A percentile compares a stretch with the other conserved stretches of the same genome.
These are phyloP conservation scores for Phtheirospermum japonicum DNA, from an alignment of 257 asterid species.

Conservation along the genomic window DNA sequence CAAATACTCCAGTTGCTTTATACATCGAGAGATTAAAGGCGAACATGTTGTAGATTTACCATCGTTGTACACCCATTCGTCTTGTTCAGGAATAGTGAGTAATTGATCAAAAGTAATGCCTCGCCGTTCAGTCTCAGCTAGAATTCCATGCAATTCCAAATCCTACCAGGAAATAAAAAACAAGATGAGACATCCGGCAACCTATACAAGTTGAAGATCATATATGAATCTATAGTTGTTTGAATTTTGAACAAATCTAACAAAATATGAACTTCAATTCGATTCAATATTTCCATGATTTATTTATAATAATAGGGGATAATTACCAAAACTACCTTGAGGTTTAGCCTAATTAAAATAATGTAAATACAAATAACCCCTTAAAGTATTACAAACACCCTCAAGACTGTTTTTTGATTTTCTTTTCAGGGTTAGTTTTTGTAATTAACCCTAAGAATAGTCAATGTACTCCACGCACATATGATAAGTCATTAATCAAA, in stretches of 20 bases:
- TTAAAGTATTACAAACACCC: too few relatives aligned
- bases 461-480: too few relatives aligned
- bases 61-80: slow-evolving; percentile 97
- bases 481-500: too few relatives aligned
- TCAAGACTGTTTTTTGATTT: too few relatives aligned
- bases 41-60: slow-evolving; percentile 93
- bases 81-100: slow-evolving; percentile 93
- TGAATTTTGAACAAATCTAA: too few relatives aligned
- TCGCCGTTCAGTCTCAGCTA: slow-evolving; percentile 85
- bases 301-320: neutral
- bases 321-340: neutral
- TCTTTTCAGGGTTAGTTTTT: too few relatives aligned
- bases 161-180: slow-evolving; percentile 42
- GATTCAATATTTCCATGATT: too few relatives aligned
- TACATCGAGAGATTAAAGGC: slow-evolving; percentile 96
- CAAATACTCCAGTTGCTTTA: slow-evolving; percentile 88
- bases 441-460: too few relatives aligned
- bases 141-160: slow-evolving; percentile 76
- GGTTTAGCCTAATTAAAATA: too few relatives aligned
- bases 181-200: slow-evolving; percentile 6
- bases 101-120: slow-evolving; percentile 87
- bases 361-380: too few relatives aligned
- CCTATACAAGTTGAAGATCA: neutral
- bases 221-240: too few relatives aligned
- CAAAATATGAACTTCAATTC: too few relatives aligned